Percentiles rank a stretch among this genome's conserved stretches.
Evolutionary conservation across 306 rosid species (phyloP).

Genomic region (Potentilla sterilis): DNA sequence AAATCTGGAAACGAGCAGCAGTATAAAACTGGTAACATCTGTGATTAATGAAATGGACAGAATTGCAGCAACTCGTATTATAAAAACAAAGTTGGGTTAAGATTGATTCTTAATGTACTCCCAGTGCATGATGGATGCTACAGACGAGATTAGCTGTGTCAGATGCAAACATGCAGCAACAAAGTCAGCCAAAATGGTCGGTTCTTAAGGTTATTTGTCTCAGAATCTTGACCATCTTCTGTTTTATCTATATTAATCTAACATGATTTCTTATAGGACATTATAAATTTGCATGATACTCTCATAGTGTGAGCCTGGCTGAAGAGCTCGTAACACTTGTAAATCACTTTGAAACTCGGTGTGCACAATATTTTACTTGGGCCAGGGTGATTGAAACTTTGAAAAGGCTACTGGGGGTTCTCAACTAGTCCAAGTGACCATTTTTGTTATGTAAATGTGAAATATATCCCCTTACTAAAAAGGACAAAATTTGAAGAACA

Average conservation of each 20-base stretch:
- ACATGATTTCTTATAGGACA: neutral
- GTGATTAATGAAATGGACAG: neutral
- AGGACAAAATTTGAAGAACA: neutral
- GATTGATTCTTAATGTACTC: neutral
- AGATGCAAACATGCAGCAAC: constrained; percentile 27
- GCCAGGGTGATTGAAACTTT: neutral
- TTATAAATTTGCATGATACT: neutral
- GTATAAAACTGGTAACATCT: neutral
- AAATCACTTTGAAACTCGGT: neutral
- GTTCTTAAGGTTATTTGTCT: constrained; percentile 10
- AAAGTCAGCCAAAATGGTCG: constrained; percentile 26
- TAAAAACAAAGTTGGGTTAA: constrained; percentile 6
- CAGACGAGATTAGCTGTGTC: constrained; percentile 24
- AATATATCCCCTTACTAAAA: neutral
- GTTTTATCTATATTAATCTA: neutral
- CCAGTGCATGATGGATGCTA: constrained; percentile 10
- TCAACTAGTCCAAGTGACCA: neutral
- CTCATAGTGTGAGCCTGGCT: neutral
- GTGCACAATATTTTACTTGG: neutral
- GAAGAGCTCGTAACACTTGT: neutral
- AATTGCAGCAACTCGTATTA: neutral
- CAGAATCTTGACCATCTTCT: neutral
- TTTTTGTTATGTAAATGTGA: neutral
- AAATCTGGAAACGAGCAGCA: neutral
- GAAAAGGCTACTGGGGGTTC: neutral